Percentiles rank a stretch among this genome's conserved stretches.
Evolutionary conservation across 768 basidiomycete genomes (phyloP).

Genomic region (Clitopilus passeckerianus): DNA sequence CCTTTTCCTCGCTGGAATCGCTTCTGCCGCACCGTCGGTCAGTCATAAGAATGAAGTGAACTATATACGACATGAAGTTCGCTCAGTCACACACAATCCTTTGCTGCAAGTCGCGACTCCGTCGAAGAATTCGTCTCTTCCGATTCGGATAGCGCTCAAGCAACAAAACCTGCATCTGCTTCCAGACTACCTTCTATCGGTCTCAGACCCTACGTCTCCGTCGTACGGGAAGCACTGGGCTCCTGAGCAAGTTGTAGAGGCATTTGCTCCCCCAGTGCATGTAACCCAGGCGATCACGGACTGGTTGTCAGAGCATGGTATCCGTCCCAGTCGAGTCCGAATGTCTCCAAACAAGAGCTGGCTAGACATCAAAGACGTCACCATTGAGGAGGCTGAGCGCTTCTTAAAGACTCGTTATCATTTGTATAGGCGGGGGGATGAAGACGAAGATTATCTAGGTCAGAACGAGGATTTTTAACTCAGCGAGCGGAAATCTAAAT

Average conservation of each 20-base stretch:
- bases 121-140: not conserved
- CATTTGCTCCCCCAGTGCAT: slow-evolving; percentile 40
- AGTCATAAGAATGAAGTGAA: not conserved
- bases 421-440: slow-evolving; percentile 21
- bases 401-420: slow-evolving; percentile 27
- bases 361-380: slow-evolving; percentile 25
- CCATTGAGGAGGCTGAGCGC: slow-evolving; percentile 23
- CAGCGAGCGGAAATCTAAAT: not conserved
- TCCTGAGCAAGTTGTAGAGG: slow-evolving; percentile 33
- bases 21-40: not conserved
- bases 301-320: slow-evolving; percentile 40
- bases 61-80: not conserved
- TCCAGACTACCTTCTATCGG: slow-evolving; percentile 39
- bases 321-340: slow-evolving; percentile 29
- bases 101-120: not conserved
- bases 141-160: slow-evolving; percentile 17
- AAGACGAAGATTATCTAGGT: slow-evolving; percentile 25
- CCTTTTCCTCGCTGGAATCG: not conserved
- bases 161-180: slow-evolving; percentile 41
- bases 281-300: slow-evolving; percentile 33
- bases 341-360: slow-evolving; percentile 34
- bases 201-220: slow-evolving; percentile 46
- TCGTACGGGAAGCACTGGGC: slow-evolving; percentile 48
- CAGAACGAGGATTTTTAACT: not conserved
- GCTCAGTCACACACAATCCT: not conserved